phyloP scores from a whole-genome alignment of 2,329 filamentous ascomycete genomes.

The Neofusicoccum cordaticola region DNA sequence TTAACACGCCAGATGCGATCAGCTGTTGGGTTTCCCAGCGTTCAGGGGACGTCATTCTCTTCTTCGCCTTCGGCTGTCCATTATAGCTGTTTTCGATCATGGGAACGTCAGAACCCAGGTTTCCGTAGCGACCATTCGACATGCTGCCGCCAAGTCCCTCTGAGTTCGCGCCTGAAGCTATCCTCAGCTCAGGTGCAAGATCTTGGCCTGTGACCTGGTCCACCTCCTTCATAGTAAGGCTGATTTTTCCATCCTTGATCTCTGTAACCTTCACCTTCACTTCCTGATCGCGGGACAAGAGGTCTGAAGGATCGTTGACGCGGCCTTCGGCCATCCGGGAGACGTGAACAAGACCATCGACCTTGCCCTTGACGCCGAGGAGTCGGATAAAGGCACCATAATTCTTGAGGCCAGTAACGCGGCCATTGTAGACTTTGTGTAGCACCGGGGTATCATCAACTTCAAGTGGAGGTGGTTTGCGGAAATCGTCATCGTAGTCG shows the following conservation, averaged over 20 bases:
- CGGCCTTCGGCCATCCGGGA: conserved; percentile 83
- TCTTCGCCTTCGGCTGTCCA: conserved; percentile 64
- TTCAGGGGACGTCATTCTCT: conserved; percentile 94
- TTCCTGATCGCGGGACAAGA: conserved; percentile 74
- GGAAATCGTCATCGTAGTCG: conserved; percentile 56
- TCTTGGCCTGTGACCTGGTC: conserved; percentile 87
- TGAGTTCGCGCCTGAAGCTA: conserved; percentile 89
- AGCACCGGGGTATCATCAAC: conserved; percentile 78
- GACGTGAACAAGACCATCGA: conserved; percentile 90
- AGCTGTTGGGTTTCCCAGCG: conserved; percentile 96
- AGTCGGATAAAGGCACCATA: conserved; percentile 95
- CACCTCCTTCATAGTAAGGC: conserved; percentile 95
- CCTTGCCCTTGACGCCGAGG: conserved; percentile 80
- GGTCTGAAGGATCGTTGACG: conserved; percentile 87
- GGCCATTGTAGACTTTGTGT: conserved; percentile 85
- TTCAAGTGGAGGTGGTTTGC: conserved; percentile 65
- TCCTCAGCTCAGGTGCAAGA: conserved; percentile 70
- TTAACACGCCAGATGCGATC: conserved; percentile 90
- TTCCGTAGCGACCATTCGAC: conserved; percentile 47
- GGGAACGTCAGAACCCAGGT: conserved; percentile 53
- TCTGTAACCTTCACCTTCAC: conserved; percentile 93
- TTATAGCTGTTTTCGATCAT: conserved; percentile 58
- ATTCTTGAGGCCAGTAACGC: conserved; percentile 88
- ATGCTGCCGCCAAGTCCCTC: conserved; percentile 69
- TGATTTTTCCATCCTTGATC: conserved; percentile 76